phyloP scores from a whole-genome alignment of 78 protist genomes.

The Bodo saltans region DNA sequence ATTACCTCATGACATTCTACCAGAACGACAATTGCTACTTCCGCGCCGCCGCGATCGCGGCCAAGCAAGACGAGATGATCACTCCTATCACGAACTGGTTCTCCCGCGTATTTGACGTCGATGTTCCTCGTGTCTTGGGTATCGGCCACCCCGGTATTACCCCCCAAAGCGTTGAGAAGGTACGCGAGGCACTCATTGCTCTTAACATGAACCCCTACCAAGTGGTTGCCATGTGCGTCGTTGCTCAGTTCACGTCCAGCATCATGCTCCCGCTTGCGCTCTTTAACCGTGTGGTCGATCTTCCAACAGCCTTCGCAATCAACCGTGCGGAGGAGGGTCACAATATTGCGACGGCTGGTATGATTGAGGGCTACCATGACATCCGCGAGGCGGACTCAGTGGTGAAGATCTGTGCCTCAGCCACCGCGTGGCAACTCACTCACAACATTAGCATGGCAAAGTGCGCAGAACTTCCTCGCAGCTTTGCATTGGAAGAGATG shows the following conservation, averaged over 20 bases:
- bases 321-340: constrained; percentile 6
- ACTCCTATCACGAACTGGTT: constrained; percentile 9
- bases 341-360: not conserved
- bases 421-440: constrained; percentile 1
- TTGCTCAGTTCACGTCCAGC: constrained; percentile 4
- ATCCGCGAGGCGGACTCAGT: not conserved
- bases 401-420: constrained; percentile 15
- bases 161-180: not conserved
- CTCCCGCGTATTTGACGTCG: constrained; percentile 10
- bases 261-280: constrained; percentile 21
- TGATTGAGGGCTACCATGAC: constrained; percentile 28
- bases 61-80: not conserved
- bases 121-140: constrained; percentile 4
- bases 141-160: not conserved
- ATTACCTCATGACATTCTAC: constrained; percentile 1
- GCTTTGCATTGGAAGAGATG: too few relatives aligned
- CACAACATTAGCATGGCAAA: not conserved
- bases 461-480: too few relatives aligned
- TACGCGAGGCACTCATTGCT: not conserved
- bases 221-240: not conserved
- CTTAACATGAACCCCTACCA: constrained; percentile 11
- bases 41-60: not conserved
- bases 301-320: constrained; percentile 5
- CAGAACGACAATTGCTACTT: not conserved
- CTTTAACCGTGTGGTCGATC: not conserved